Evolutionary conservation across 2,329 filamentous ascomycete genomes (phyloP).

Genomic region (Ophiostoma angusticollis): DNA sequence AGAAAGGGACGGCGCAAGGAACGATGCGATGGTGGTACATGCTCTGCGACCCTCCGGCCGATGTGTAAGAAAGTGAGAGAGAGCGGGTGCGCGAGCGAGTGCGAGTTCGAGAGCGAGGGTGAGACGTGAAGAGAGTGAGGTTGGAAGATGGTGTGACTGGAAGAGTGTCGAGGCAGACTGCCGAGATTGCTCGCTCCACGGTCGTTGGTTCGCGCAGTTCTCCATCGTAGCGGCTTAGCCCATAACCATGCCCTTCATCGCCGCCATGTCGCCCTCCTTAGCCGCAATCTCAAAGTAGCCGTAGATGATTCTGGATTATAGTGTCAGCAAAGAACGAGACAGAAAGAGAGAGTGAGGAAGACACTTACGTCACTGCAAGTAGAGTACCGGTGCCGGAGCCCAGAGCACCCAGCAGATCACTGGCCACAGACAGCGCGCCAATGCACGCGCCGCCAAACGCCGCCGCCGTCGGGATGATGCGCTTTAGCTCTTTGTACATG

Average conservation of each 20-base stretch:
- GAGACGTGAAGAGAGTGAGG: no score
- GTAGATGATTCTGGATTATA: slow-evolving; percentile 75
- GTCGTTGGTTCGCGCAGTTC: no score
- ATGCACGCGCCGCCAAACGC: slow-evolving; percentile 99
- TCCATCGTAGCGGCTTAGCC: slow-evolving; percentile 31
- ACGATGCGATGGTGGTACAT: no score
- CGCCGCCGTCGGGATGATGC: slow-evolving; percentile 94
- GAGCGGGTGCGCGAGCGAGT: no score
- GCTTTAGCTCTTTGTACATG: slow-evolving; percentile 99
- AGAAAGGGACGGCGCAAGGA: no score
- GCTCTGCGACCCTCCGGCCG: no score
- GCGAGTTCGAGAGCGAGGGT: no score
- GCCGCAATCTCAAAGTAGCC: slow-evolving; percentile 99
- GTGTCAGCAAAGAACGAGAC: background rate
- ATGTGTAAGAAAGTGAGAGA: no score
- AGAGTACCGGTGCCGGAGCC: slow-evolving; percentile 96
- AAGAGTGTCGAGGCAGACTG: no score
- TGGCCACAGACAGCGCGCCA: slow-evolving; percentile 88
- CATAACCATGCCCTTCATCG: slow-evolving; percentile 64
- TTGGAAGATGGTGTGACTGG: no score
- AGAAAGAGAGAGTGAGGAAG: background rate
- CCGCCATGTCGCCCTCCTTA: slow-evolving; percentile 90
- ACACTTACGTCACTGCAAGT: slow-evolving; percentile 89
- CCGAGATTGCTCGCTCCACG: no score
- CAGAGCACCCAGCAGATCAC: slow-evolving; percentile 88